A percentile compares a stretch with the other conserved stretches of the same genome.
These are phyloP conservation scores for Aspergillus biplanus DNA, from an alignment of 495 filamentous ascomycete genomes.

Conservation along the genomic window DNA sequence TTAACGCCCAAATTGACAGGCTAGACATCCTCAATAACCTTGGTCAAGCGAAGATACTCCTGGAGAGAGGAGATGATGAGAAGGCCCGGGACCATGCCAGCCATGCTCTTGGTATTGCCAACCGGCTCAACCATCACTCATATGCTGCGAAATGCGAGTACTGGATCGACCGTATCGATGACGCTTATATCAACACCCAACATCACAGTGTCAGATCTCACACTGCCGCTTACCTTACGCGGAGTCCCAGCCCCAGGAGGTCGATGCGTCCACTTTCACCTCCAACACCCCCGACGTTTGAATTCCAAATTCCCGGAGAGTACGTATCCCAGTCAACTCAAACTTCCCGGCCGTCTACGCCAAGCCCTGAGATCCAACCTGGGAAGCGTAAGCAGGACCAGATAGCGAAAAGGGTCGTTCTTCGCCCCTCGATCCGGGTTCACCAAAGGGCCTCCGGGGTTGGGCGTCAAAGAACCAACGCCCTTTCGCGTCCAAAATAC, in stretches of 20 bases:
- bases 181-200: neutral
- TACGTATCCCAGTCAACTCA: neutral
- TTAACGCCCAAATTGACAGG: neutral
- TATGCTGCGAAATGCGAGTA: neutral
- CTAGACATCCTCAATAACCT: neutral
- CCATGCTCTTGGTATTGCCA: neutral
- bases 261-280: neutral
- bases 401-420: neutral
- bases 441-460: neutral
- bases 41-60: neutral
- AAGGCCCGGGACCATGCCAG: neutral
- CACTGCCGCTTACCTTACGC: neutral
- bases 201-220: neutral
- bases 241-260: neutral
- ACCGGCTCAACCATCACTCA: neutral
- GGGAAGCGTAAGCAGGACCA: neutral
- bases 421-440: neutral
- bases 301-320: neutral
- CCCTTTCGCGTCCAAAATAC: neutral
- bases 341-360: neutral
- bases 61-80: neutral
- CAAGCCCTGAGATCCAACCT: neutral
- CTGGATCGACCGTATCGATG: neutral
- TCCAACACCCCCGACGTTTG: neutral
- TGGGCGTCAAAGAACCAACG: neutral